These are phyloP conservation scores for Trametes cingulata DNA, from an alignment of 768 basidiomycete species.

Conservation along the genomic window DNA sequence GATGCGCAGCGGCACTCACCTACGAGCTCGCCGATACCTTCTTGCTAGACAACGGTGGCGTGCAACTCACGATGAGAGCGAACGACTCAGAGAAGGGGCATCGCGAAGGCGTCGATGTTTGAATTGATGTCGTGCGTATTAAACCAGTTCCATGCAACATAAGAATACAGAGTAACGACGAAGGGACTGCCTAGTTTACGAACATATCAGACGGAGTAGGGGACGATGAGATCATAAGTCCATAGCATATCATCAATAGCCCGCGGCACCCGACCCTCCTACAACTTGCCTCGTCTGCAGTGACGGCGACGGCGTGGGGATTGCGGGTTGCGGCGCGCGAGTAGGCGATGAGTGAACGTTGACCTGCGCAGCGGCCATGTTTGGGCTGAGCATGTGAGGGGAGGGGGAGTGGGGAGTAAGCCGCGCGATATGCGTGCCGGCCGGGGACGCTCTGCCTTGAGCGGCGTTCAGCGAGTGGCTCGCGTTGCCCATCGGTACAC, in stretches of 20 bases:
- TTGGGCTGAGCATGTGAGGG: constrained; percentile 33
- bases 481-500: constrained; percentile 13
- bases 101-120: background rate
- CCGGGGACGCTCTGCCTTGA: constrained; percentile 27
- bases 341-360: constrained; percentile 34
- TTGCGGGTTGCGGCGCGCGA: constrained; percentile 31
- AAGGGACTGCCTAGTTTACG: constrained; percentile 14
- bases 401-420: constrained; percentile 32
- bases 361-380: constrained; percentile 25
- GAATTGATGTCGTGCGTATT: constrained; percentile 9
- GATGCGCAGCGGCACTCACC: too few species aligned
- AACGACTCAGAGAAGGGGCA: too few species aligned
- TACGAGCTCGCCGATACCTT: background rate
- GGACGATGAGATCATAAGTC: constrained; percentile 8
- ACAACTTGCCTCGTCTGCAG: constrained; percentile 36
- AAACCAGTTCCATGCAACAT: constrained; percentile 19
- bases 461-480: constrained; percentile 16
- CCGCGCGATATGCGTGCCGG: constrained; percentile 26
- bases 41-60: too few species aligned
- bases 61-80: background rate
- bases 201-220: constrained; percentile 19
- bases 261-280: constrained; percentile 31
- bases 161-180: constrained; percentile 19
- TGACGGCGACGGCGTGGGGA: constrained; percentile 34
- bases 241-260: constrained; percentile 17